phyloP scores from a whole-genome alignment of 1,284 basidiomycete genomes.

The Mycena sp. region DNA sequence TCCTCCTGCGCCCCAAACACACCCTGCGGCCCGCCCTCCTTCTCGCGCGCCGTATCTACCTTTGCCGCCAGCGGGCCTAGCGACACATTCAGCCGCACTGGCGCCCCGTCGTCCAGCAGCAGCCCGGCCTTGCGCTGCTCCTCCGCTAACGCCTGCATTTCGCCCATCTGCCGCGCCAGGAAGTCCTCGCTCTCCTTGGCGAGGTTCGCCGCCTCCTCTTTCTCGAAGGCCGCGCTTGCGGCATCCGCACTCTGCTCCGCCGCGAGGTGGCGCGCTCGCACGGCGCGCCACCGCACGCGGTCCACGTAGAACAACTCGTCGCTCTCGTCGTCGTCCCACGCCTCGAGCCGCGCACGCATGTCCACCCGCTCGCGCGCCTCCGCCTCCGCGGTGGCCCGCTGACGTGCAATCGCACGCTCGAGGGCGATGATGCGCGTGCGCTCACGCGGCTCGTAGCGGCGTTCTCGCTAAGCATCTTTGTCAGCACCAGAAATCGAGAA shows the following conservation, averaged over 20 bases:
- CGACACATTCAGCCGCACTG: conserved; percentile 84
- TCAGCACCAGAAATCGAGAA: conserved; percentile 7
- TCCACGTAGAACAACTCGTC: conserved; percentile 89
- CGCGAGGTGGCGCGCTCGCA: conserved; percentile 71
- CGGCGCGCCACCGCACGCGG: conserved; percentile 78
- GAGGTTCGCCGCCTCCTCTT: conserved; percentile 84
- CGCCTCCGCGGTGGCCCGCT: conserved; percentile 75
- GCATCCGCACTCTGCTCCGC: conserved; percentile 84
- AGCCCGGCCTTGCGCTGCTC: conserved; percentile 89
- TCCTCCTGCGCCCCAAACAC: conserved; percentile 82
- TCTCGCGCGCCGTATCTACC: conserved; percentile 6
- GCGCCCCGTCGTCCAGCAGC: conserved; percentile 89
- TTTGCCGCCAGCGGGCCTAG: conserved; percentile 47
- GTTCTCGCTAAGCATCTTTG: conserved; percentile 66
- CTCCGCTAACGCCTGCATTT: conserved; percentile 87
- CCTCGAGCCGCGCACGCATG: conserved; percentile 76
- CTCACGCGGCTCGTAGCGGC: conserved; percentile 84
- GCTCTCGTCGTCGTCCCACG: conserved; percentile 93
- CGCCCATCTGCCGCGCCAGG: conserved; percentile 89
- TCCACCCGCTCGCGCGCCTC: conserved; percentile 79
- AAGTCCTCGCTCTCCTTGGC: conserved; percentile 89
- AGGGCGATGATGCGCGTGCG: conserved; percentile 77
- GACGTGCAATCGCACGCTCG: conserved; percentile 78
- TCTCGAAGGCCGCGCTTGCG: conserved; percentile 84
- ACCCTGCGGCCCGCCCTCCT: conserved; percentile 57